Evolutionary conservation across 345 rosid genomes (phyloP).

Genomic region (Linum trigynum): DNA sequence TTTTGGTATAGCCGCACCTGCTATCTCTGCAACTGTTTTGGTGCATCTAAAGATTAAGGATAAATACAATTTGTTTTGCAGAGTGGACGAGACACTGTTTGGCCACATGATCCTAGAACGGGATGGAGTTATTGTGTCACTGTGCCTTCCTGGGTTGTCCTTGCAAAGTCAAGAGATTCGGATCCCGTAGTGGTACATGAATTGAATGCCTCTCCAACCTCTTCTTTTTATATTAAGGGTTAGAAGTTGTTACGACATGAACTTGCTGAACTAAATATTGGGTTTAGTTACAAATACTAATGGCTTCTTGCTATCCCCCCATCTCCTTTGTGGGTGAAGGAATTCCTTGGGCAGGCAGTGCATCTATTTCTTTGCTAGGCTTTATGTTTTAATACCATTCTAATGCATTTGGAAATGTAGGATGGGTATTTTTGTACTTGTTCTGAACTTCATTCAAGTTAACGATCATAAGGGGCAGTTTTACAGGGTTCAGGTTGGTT

Average conservation of each 20-base stretch:
- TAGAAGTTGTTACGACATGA: conserved; percentile 21
- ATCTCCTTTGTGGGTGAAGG: background rate
- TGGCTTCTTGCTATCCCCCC: background rate
- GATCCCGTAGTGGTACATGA: conserved; percentile 93
- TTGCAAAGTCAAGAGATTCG: conserved; percentile 83
- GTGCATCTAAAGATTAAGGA: background rate
- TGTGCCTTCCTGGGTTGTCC: conserved; percentile 80
- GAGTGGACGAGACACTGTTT: conserved; percentile 74
- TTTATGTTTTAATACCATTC: background rate
- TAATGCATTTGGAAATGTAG: background rate
- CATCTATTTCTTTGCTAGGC: background rate
- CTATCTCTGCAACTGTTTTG: background rate
- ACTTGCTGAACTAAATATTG: conserved; percentile 10
- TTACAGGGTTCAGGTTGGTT: conserved; percentile 94
- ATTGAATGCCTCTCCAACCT: conserved; percentile 19
- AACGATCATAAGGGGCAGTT: conserved; percentile 72
- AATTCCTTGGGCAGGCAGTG: background rate
- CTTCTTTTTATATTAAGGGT: conserved; percentile 20
- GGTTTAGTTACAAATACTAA: conserved; percentile 3
- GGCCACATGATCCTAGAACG: conserved; percentile 84
- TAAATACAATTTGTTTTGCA: conserved; percentile 29
- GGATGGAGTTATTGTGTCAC: conserved; percentile 98
- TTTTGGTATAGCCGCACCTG: background rate
- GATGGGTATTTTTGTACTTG: background rate
- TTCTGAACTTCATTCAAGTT: conserved; percentile 16